phyloP scores from a whole-genome alignment of 352 stramenopile species.

The Aphanomyces cochlioides region DNA sequence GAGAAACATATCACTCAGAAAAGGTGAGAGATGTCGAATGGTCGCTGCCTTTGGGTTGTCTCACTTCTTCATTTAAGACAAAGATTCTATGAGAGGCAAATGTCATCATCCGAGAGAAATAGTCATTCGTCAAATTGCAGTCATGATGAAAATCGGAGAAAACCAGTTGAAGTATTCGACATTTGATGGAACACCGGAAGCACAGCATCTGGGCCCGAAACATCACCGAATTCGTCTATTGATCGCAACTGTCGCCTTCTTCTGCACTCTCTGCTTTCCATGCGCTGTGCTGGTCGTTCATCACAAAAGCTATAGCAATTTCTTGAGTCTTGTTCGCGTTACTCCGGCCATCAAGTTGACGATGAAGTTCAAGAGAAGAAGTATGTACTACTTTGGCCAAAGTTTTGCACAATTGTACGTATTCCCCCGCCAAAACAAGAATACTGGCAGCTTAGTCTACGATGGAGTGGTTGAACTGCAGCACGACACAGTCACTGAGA shows the following conservation, averaged over 20 bases:
- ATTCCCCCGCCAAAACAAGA: neutral
- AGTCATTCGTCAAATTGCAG: too few relatives aligned
- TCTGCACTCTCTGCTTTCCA: neutral
- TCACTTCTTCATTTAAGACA: too few relatives aligned
- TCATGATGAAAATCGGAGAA: too few relatives aligned
- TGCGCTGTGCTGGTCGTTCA: neutral
- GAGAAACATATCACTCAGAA: too few relatives aligned
- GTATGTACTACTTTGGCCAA: conserved; percentile 13
- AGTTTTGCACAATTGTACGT: conserved; percentile 9
- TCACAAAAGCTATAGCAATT: neutral
- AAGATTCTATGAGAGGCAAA: too few relatives aligned
- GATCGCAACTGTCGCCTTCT: neutral
- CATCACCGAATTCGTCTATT: neutral
- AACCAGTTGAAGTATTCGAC: too few relatives aligned
- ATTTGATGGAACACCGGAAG: too few relatives aligned
- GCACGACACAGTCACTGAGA: neutral
- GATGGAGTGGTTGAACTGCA: neutral
- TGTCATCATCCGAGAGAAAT: too few relatives aligned
- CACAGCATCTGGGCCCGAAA: too few relatives aligned
- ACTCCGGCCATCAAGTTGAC: conserved; percentile 6
- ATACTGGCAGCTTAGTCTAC: neutral
- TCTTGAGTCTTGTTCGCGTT: neutral
- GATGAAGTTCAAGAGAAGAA: conserved; percentile 2
- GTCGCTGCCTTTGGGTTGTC: too few relatives aligned
- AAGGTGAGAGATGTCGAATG: too few relatives aligned